Percentiles rank a stretch among this genome's conserved stretches.
Conservation (phyloP, 2,329 filamentous ascomycete species). For the Xylariales sp. region DNA sequence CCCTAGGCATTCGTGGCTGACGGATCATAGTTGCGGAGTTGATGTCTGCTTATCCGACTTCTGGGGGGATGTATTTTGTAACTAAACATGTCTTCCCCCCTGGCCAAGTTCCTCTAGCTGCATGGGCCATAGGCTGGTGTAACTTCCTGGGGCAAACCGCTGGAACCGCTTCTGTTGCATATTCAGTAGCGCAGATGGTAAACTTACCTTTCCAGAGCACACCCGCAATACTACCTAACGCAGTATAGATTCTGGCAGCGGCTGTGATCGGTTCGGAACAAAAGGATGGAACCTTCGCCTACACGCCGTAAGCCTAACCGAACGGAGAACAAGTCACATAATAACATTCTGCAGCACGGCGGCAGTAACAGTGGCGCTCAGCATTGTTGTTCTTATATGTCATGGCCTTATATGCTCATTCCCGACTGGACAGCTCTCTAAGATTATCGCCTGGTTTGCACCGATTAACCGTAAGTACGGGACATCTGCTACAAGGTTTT, state of each 20-base stretch:
- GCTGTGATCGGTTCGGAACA: conserved; percentile 56
- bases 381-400: conserved; percentile 49
- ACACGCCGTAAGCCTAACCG: not conserved
- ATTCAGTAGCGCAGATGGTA: conserved; percentile 61
- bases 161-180: conserved; percentile 58
- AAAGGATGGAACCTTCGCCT: conserved; percentile 30
- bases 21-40: conserved; percentile 51
- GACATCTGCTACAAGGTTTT: too few relatives aligned
- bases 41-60: conserved; percentile 62
- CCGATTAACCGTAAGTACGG: conserved; percentile 53
- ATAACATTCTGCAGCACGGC: conserved; percentile 38
- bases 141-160: conserved; percentile 62
- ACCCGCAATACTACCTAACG: too few relatives aligned
- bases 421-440: conserved; percentile 54
- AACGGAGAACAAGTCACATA: not conserved
- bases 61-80: conserved; percentile 49
- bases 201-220: not conserved
- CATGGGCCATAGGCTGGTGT: conserved; percentile 64
- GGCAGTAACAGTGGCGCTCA: conserved; percentile 52
- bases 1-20: not conserved
- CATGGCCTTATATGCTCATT: conserved; percentile 59
- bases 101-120: conserved; percentile 45
- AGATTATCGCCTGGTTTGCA: conserved; percentile 60
- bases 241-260: conserved; percentile 38
- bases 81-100: conserved; percentile 7